phyloP scores from a whole-genome alignment of 495 filamentous ascomycete genomes.

The Lasiosphaeriaceae sp. region DNA sequence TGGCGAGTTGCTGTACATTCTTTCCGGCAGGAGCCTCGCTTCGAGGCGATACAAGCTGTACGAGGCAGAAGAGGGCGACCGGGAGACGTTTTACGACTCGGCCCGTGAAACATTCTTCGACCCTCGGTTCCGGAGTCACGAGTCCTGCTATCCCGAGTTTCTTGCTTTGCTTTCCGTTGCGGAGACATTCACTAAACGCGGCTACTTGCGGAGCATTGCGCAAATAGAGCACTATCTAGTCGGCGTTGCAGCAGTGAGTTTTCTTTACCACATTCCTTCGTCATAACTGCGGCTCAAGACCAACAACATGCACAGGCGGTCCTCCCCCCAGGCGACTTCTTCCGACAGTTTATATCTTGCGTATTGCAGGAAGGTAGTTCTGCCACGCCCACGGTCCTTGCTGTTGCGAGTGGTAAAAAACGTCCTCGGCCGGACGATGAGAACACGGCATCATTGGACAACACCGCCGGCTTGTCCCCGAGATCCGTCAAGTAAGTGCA shows the following conservation, averaged over 20 bases:
- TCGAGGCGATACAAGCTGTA: neutral
- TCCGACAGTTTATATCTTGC: neutral
- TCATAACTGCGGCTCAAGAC: too few species aligned
- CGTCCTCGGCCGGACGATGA: neutral
- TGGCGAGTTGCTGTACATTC: neutral
- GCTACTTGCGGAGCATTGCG: constrained; percentile 2
- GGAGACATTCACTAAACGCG: constrained; percentile 4
- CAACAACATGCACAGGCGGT: neutral
- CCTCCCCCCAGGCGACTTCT: neutral
- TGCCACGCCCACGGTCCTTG: neutral
- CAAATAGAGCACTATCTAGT: constrained; percentile 7
- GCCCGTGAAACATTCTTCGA: neutral
- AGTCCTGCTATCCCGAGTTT: neutral
- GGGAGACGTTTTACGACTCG: neutral
- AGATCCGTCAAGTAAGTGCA: too few species aligned
- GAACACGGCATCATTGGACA: neutral
- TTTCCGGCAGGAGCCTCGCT: neutral
- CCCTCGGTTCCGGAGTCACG: neutral
- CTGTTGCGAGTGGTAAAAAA: neutral
- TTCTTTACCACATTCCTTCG: neutral
- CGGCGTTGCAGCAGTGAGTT: neutral
- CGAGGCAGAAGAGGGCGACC: neutral
- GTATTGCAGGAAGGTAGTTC: neutral
- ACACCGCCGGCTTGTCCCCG: too few species aligned
- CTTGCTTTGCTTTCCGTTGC: constrained; percentile 1